Percentiles rank a stretch among this genome's conserved stretches.
phyloP scores from a whole-genome alignment of 495 filamentous ascomycete species.

The Aspergillus avenaceus region DNA sequence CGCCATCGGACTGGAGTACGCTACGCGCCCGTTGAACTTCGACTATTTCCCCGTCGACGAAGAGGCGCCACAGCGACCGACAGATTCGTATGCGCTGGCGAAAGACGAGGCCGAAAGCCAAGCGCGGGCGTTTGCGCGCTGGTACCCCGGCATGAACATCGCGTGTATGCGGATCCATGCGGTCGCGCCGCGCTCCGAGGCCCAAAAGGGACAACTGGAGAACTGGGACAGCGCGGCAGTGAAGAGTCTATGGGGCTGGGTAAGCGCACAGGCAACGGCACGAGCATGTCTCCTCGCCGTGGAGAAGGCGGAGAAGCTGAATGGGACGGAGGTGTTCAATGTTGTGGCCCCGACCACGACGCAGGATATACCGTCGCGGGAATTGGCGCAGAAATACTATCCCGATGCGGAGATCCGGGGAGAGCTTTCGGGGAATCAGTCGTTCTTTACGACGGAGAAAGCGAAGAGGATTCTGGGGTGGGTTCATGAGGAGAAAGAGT shows the following conservation, averaged over 20 bases:
- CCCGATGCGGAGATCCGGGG: slow-evolving; percentile 3
- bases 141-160: slow-evolving; percentile 19
- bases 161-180: slow-evolving; percentile 20
- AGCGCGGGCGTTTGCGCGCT: slow-evolving; percentile 9
- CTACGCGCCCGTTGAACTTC: slow-evolving; percentile 13
- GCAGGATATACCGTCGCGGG: slow-evolving; percentile 5
- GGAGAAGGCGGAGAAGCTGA: slow-evolving; percentile 6
- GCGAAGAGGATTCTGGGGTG: slow-evolving; percentile 4
- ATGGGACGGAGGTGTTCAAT: slow-evolving; percentile 7
- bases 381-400: slow-evolving; percentile 8
- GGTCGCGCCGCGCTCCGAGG: slow-evolving; percentile 11
- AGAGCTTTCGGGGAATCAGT: slow-evolving; percentile 1
- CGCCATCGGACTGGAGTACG: slow-evolving; percentile 16
- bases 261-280: slow-evolving; percentile 12
- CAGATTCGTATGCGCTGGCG: slow-evolving; percentile 16
- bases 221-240: slow-evolving; percentile 15
- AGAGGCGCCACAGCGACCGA: slow-evolving; percentile 10
- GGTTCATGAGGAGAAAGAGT: slow-evolving; percentile 8
- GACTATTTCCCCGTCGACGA: slow-evolving; percentile 22
- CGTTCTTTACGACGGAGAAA: slow-evolving; percentile 7
- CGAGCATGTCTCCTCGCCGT: slow-evolving; percentile 16
- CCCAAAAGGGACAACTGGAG: slow-evolving; percentile 11
- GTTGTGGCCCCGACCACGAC: slow-evolving; percentile 9
- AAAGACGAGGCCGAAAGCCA: slow-evolving; percentile 17
- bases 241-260: slow-evolving; percentile 17